Percentiles rank a stretch among this genome's conserved stretches.
phyloP scores from a whole-genome alignment of 1,284 basidiomycete genomes.

The Garcileccinum viscosum region DNA sequence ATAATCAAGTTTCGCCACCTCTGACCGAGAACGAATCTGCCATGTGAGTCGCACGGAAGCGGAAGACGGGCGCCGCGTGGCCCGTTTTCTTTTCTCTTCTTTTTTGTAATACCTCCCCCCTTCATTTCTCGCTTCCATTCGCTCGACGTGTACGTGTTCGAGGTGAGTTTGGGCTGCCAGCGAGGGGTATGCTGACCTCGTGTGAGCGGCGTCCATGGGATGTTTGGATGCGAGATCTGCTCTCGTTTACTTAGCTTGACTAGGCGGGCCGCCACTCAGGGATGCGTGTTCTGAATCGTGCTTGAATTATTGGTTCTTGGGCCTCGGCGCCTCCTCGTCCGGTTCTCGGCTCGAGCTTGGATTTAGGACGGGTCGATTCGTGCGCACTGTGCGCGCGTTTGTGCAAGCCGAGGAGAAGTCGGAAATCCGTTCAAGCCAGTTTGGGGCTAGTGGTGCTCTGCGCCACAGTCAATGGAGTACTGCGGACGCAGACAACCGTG shows the following conservation, averaged over 20 bases:
- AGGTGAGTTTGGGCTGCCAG: background rate
- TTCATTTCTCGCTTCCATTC: slow-evolving; percentile 2
- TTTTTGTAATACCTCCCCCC: background rate
- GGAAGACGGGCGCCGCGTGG: background rate
- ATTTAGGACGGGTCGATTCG: background rate
- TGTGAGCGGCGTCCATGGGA: background rate
- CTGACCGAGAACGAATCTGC: slow-evolving; percentile 2
- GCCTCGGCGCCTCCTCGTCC: background rate
- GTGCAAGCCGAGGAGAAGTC: background rate
- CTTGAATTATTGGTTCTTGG: background rate
- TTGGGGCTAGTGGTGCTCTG: background rate
- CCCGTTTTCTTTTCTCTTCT: background rate
- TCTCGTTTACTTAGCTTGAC: background rate
- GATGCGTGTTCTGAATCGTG: background rate
- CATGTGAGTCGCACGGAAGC: slow-evolving; percentile 1
- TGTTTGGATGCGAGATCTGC: background rate
- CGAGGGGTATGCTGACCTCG: background rate
- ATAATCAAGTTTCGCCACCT: background rate
- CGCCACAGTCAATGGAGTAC: background rate
- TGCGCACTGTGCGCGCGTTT: background rate
- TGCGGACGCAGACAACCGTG: background rate
- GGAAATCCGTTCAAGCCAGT: background rate
- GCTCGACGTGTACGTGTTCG: slow-evolving; percentile 5
- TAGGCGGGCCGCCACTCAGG: background rate
- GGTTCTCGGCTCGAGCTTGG: background rate